Evolutionary conservation across 176 grass and related monocot species (phyloP).

Genomic region (Puccinellia tenuiflora): DNA sequence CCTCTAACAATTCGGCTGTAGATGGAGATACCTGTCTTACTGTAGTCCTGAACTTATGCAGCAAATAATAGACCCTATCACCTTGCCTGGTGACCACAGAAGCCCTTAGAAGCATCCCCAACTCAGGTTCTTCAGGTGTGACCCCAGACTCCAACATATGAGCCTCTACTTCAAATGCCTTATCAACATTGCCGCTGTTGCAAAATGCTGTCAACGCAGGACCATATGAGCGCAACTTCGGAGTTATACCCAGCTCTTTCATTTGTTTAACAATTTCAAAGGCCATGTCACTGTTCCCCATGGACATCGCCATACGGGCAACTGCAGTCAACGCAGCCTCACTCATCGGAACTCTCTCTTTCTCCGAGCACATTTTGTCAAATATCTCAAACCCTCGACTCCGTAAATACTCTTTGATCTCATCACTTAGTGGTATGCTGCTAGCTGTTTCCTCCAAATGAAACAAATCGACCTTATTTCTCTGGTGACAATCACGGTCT

Average conservation of each 20-base stretch:
- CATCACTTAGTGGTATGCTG: conserved; percentile 30
- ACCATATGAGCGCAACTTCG: conserved; percentile 53
- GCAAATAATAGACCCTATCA: conserved; percentile 57
- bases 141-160: conserved; percentile 57
- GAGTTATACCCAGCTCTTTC: conserved; percentile 36
- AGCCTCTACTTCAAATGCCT: conserved; percentile 56
- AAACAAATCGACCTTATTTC: background rate
- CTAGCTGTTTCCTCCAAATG: background rate
- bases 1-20: conserved; percentile 41
- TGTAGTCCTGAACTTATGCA: conserved; percentile 63
- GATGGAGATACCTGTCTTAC: conserved; percentile 53
- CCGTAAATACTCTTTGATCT: conserved; percentile 44
- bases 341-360: conserved; percentile 42
- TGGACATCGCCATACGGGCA: conserved; percentile 51
- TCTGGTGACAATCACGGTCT: background rate
- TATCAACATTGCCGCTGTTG: conserved; percentile 51
- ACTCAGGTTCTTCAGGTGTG: conserved; percentile 50
- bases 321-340: conserved; percentile 64
- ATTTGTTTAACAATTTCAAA: conserved; percentile 64
- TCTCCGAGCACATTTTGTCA: conserved; percentile 40
- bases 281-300: conserved; percentile 44
- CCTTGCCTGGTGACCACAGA: conserved; percentile 31
- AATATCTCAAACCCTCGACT: conserved; percentile 55
- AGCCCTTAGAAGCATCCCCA: conserved; percentile 49
- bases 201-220: conserved; percentile 55